phyloP scores from a whole-genome alignment of 306 rosid genomes.

The Vigna trinervia region DNA sequence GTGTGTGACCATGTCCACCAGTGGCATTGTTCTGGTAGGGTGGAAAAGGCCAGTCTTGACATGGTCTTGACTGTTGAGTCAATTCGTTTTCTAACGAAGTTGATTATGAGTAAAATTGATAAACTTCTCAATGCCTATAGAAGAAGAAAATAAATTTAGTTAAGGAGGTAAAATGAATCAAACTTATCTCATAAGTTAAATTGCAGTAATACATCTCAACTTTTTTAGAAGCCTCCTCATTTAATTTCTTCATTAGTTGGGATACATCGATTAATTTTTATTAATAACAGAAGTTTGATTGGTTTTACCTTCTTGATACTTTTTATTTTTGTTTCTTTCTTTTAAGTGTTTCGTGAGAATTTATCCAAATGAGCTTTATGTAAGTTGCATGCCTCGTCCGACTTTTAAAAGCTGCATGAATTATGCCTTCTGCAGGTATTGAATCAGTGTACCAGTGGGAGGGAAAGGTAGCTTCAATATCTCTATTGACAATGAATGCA shows the following conservation, averaged over 20 bases:
- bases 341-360: neutral
- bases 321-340: neutral
- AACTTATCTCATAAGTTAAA: neutral
- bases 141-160: neutral
- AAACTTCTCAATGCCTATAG: neutral
- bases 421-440: slow-evolving; percentile 64
- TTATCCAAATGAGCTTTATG: neutral
- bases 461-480: slow-evolving; percentile 69
- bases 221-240: neutral
- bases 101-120: slow-evolving; percentile 3
- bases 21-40: neutral
- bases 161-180: neutral
- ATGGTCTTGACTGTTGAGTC: slow-evolving; percentile 15
- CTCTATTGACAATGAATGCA: neutral
- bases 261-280: neutral
- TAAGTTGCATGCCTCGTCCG: slow-evolving; percentile 9
- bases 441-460: slow-evolving; percentile 90
- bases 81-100: slow-evolving; percentile 29
- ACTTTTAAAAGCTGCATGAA: slow-evolving; percentile 13
- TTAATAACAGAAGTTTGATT: neutral
- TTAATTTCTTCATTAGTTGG: neutral
- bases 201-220: neutral
- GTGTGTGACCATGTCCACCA: slow-evolving; percentile 6
- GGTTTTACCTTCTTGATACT: neutral
- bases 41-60: neutral